Base-by-base conservation (phyloP, 441 rosid genomes). In the Pelargonium citronellum region DNA sequence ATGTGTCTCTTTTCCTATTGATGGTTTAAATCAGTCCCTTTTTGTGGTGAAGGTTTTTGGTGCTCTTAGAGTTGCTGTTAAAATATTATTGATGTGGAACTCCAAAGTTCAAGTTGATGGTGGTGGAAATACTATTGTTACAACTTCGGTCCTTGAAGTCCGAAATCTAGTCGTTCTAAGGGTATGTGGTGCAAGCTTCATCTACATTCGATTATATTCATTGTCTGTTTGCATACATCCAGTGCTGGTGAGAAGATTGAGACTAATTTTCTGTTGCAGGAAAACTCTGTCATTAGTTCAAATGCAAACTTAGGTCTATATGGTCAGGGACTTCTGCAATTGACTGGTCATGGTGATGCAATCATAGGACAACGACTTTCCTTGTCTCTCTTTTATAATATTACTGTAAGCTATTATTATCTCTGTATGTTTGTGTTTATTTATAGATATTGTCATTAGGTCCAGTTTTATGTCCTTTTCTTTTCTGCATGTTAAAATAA, bases 81-180 rank as follows among this genome's bases (percentile, higher is more conserved):
- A 95, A 85, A 92, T 95, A 89, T 79, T 95, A 78, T 95, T 95
- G 66, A 91, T 95, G 98, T 88, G 91, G 95, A 95, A 95, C 86
- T 92, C 99, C 69, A 82, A 82, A 73, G 89, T 95, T 80, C 87
- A 83, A 86, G 85, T 92, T 72, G 98, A 92, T 86, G 98, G 97
- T 65, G 90, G 93, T 57, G 97, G 98, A 82, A 92, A 92, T 79
- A 87, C 98, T 57, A 80, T 87, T 41, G 96, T 95, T 60, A 87
- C 95, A 57, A 87, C 95, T 66, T 95, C 99, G 68, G 70, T 92
- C 76, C 91, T 95, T 78, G 99, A 95, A 91, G 96, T 87, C 84
- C 87, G 97, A 77, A 95, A 95, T 87, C 91, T 92, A 64, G 93
- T 92, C 74, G 99, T 92, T 80, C 85, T 95, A 67, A 89, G 83